phyloP scores from a whole-genome alignment of 2,329 filamentous ascomycete species.

The Aspergillus unguis region DNA sequence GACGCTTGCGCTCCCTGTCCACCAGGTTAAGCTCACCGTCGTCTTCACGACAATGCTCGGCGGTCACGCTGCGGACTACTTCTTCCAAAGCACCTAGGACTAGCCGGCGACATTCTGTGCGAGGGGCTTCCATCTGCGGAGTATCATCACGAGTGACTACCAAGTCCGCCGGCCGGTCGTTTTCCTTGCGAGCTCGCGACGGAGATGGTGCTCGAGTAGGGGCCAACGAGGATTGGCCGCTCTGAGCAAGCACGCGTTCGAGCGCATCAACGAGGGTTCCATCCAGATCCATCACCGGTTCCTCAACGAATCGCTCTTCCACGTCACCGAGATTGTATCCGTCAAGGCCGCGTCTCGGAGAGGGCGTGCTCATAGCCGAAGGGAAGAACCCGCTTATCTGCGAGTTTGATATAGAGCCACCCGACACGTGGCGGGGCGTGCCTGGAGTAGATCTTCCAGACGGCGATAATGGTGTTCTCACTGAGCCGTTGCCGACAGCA shows the following conservation, averaged over 20 bases:
- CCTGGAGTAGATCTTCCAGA: slow-evolving; percentile 19
- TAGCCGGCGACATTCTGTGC: slow-evolving; percentile 52
- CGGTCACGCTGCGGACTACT: slow-evolving; percentile 54
- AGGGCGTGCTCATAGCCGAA: slow-evolving; percentile 21
- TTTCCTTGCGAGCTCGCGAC: slow-evolving; percentile 34
- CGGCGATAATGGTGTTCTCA: slow-evolving; percentile 22
- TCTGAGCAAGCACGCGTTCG: slow-evolving; percentile 52
- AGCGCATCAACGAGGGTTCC: slow-evolving; percentile 56
- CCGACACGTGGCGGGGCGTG: slow-evolving; percentile 27
- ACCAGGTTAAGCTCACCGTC: slow-evolving; percentile 29
- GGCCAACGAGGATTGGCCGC: slow-evolving; percentile 40
- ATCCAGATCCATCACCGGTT: slow-evolving; percentile 57
- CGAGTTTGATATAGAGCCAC: slow-evolving; percentile 22
- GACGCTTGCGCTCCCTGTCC: slow-evolving; percentile 34
- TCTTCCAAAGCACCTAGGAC: slow-evolving; percentile 57
- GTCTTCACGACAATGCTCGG: slow-evolving; percentile 45
- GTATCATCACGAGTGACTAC: slow-evolving; percentile 25
- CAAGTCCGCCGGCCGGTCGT: slow-evolving; percentile 26
- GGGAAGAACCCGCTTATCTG: slow-evolving; percentile 29
- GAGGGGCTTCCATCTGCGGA: slow-evolving; percentile 45
- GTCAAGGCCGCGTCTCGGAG: slow-evolving; percentile 16
- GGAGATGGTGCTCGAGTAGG: slow-evolving; percentile 43
- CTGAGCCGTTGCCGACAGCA: slow-evolving; percentile 26
- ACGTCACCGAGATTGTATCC: slow-evolving; percentile 30
- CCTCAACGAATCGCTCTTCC: slow-evolving; percentile 52